Evolutionary conservation across 495 filamentous ascomycete species (phyloP).

Genomic region (Hapsidospora chrysogenum): DNA sequence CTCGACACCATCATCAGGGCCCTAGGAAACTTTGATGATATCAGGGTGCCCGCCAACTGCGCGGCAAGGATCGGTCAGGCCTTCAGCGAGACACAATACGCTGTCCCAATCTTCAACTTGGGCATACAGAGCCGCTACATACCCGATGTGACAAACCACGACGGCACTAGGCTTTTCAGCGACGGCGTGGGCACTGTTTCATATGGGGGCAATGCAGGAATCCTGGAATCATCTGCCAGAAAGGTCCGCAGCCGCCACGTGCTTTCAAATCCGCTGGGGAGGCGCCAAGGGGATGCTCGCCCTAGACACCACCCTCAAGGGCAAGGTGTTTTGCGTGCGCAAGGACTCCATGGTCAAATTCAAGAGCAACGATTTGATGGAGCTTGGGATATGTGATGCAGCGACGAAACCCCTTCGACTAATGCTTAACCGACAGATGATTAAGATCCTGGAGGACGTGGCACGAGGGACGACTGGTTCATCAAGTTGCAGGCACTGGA

Average conservation of each 20-base stretch:
- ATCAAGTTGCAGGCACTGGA: constrained; percentile 39
- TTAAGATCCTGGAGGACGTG: constrained; percentile 73
- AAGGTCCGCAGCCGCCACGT: constrained; percentile 32
- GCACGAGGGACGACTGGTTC: constrained; percentile 37
- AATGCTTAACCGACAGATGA: constrained; percentile 56
- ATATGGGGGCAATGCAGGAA: constrained; percentile 26
- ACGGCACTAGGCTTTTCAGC: constrained; percentile 42
- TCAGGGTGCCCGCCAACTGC: constrained; percentile 53
- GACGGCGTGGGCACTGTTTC: constrained; percentile 70
- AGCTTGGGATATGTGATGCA: constrained; percentile 62
- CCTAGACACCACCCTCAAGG: constrained; percentile 39
- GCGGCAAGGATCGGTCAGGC: constrained; percentile 74
- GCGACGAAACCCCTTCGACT: constrained; percentile 46
- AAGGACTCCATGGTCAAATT: constrained; percentile 66
- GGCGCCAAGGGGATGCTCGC: constrained; percentile 62
- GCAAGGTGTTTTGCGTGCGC: constrained; percentile 39
- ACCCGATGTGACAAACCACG: constrained; percentile 17
- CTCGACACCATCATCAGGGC: constrained; percentile 32
- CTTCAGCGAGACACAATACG: constrained; percentile 57
- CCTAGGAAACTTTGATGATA: constrained; percentile 48
- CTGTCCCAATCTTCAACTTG: constrained; percentile 22
- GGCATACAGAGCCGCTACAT: constrained; percentile 18
- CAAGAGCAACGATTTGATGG: constrained; percentile 24
- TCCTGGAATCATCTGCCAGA: constrained; percentile 30
- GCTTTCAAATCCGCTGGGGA: constrained; percentile 54